Percentiles rank a stretch among this genome's conserved stretches.
Evolutionary conservation across 2,329 filamentous ascomycete genomes (phyloP).

Genomic region (Chrysoporthe austroafricana): DNA sequence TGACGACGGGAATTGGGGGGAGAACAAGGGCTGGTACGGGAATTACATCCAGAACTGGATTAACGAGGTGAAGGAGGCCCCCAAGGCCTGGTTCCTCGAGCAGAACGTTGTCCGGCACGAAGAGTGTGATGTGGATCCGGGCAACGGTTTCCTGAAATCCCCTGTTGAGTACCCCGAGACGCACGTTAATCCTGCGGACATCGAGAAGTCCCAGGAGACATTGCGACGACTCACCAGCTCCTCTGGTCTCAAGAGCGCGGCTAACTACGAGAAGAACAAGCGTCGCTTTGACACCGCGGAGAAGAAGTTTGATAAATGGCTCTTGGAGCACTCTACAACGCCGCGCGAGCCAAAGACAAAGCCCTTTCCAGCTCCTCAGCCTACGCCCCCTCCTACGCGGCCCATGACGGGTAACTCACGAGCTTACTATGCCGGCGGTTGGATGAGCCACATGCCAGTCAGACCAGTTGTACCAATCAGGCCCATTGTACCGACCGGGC

Average conservation of each 20-base stretch:
- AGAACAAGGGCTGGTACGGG: background rate
- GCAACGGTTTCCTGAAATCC: slow-evolving; percentile 17
- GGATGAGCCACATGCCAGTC: background rate
- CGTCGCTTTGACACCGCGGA: slow-evolving; percentile 8
- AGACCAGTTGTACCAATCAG: background rate
- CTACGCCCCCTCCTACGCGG: background rate
- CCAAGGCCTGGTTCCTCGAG: background rate
- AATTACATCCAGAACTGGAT: slow-evolving; percentile 19
- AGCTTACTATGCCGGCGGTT: background rate
- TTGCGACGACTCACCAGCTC: slow-evolving; percentile 9
- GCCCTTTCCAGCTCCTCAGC: background rate
- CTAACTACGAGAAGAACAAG: slow-evolving; percentile 16
- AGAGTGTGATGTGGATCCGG: slow-evolving; percentile 25
- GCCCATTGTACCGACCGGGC: background rate
- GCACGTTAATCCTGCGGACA: slow-evolving; percentile 17
- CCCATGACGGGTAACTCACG: background rate
- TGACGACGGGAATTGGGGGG: background rate
- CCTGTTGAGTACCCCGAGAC: slow-evolving; percentile 25
- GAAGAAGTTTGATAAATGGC: background rate
- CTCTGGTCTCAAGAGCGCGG: slow-evolving; percentile 6
- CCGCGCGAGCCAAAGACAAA: background rate
- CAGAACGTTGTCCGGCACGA: slow-evolving; percentile 6
- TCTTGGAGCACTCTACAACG: background rate
- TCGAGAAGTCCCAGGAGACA: background rate
- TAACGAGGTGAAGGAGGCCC: background rate